Evolutionary conservation across 2,329 filamentous ascomycete genomes (phyloP), one percentile per base, ranked within the genome.

Genomic region (Talaromyces piceae): DNA sequence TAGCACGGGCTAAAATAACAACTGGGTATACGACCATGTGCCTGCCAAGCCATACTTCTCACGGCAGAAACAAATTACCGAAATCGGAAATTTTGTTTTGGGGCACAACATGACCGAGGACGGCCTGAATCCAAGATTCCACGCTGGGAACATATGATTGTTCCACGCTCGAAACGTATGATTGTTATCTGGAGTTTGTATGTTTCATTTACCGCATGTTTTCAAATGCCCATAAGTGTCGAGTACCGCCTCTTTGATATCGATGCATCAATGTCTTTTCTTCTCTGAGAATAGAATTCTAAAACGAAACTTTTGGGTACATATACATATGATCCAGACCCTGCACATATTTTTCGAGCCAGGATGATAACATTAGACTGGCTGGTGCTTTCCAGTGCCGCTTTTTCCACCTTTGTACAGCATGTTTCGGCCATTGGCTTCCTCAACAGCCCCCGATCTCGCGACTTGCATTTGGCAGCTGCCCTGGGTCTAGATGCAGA

Each of bases 401-500:
- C n/a, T 37, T 18, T 37, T 37, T 37, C 20, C 7, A 20, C 8
- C 5, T 20, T 62, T n/a, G 27, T 50, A 16, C 25, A 49, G n/a
- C 44, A 52, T 48, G 54, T 49, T 23, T 33, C 54, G 44, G 51
- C 58, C 9, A 45, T 59, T 30, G 51, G 58, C 3, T 43, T 59
- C 16, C 31, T 51, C 41, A 54, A 49, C 22, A 53, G 55, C 27
- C 50, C 47, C 9, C 52, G 54, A 11, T 47, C 48, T 30, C 55
- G 46, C 37, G 54, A 61, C 20, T 22, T 62, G 8, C 56, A 56
- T 41, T 50, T 61, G 7, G 51, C 57, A 2, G 57, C 59, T 7
- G 47, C 57, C 31, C 45, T 61, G 41, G 59, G 57, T 12, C 33
- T 63, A 25, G 54, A 61, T 31, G 52, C 56, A 6, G 45, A 56